phyloP scores from a whole-genome alignment of 257 asterid genomes.

The Apocynum venetum region DNA sequence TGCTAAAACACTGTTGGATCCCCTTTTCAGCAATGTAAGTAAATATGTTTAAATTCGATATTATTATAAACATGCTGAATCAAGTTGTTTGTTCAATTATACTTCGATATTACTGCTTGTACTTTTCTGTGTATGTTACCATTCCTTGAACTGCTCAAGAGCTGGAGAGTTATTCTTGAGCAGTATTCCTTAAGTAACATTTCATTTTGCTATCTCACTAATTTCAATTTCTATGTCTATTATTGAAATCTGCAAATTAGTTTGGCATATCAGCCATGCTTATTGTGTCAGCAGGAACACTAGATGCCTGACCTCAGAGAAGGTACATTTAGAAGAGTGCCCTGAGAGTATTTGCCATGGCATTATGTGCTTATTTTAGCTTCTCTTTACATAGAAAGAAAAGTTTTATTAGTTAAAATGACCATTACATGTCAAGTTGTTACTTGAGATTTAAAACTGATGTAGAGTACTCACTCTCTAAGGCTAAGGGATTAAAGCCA shows the following conservation, averaged over 20 bases:
- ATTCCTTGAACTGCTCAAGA: not conserved
- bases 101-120: not conserved
- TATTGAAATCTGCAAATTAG: not conserved
- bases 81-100: not conserved
- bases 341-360: not conserved
- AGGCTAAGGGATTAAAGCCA: not conserved
- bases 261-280: not conserved
- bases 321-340: not conserved
- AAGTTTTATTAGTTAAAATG: not conserved
- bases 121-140: not conserved
- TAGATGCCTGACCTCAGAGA: not conserved
- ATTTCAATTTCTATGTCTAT: not conserved
- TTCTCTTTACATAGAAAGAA: not conserved
- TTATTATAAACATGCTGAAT: not conserved
- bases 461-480: not conserved
- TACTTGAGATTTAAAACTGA: too few relatives aligned
- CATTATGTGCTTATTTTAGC: not conserved
- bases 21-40: conserved; percentile 74
- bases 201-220: not conserved
- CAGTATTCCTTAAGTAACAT: not conserved
- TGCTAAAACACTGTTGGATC: conserved; percentile 74
- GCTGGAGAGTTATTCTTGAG: not conserved
- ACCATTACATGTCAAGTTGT: too few relatives aligned
- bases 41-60: not conserved
- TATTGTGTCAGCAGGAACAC: not conserved